Conservation (phyloP, 495 filamentous ascomycete genomes). For the Talaromyces adpressus region DNA sequence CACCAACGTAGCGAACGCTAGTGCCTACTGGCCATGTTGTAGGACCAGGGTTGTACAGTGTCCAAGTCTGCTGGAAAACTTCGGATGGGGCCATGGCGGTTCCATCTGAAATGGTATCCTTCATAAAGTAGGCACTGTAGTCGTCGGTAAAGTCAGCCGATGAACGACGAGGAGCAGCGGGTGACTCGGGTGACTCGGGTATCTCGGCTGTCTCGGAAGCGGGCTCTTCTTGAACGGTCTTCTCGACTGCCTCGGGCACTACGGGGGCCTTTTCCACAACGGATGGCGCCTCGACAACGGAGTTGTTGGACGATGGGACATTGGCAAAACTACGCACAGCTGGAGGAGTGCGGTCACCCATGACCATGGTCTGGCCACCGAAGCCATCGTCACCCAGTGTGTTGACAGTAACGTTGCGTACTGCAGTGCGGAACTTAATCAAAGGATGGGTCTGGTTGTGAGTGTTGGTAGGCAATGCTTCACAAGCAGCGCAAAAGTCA, state of each 20-base stretch:
- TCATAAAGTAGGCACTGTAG: conserved; percentile 58
- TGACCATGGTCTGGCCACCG: conserved; percentile 48
- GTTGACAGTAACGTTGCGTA: conserved; percentile 81
- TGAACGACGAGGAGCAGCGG: conserved; percentile 1
- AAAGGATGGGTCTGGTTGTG: conserved; percentile 94
- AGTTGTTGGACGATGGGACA: not conserved
- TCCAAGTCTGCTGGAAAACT: conserved; percentile 87
- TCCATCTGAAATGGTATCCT: conserved; percentile 73
- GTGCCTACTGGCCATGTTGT: conserved; percentile 79
- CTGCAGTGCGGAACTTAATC: conserved; percentile 94
- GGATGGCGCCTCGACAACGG: conserved; percentile 33
- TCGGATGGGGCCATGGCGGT: conserved; percentile 58
- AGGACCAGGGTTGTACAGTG: conserved; percentile 76
- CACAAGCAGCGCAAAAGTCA: conserved; percentile 93
- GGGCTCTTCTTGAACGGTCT: conserved; percentile 26
- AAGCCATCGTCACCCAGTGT: conserved; percentile 70
- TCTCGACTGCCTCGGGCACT: conserved; percentile 27
- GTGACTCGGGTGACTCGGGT: conserved; percentile 2
- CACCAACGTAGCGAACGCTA: conserved; percentile 84
- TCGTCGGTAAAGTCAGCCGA: not conserved
- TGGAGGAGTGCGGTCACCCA: conserved; percentile 53
- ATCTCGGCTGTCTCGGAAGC: not conserved
- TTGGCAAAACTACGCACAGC: conserved; percentile 2
- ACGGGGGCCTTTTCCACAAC: conserved; percentile 47
- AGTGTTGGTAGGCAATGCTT: conserved; percentile 71